Base-by-base conservation (phyloP, 192 early-diverging fungal species). In the Diversispora eburnea region DNA sequence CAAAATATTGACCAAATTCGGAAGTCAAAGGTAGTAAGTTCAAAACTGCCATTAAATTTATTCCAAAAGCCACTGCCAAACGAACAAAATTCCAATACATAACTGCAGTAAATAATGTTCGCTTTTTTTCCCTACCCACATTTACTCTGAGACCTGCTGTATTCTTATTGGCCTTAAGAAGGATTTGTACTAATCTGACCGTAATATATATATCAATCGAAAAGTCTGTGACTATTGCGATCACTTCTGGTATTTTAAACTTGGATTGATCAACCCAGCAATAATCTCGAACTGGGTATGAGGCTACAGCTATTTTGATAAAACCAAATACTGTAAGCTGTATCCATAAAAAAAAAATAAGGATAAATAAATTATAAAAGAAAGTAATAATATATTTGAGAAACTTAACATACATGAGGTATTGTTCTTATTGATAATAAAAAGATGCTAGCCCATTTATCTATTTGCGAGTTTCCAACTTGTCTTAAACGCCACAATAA, bases 401-500 rank as follows among this genome's bases (percentile, higher is more conserved):
- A 12, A 54, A 54, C 12, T 42, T 8, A 45, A 59, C 13, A 6
- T 72, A 72, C 71, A 4, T 46, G 42, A 25, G 48, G 8, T 5
- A 49, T 8, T 20, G 39, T 5, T 39, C 41, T 73, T 5, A 8
- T 4, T n/a, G 58, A 4, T 10, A 61, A 73, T n/a, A 73, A 52
- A 10, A 22, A 41, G 2, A 17, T 4, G 19, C 57, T 39, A 25
- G 49, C 9, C 41, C 41, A 47, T 12, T 15, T 25, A 73, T 73
- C 71, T 9, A 10, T 6, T 41, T 20, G 5, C 15, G 5, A 9
- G 41, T 62, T 13, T 33, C 62, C 45, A 12, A 73, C 12, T 73
- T 73, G 71, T 25, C 45, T 60, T 49, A 73, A 48, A 39, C 71
- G 43, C 57, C 59, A 73, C n/a, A 73, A 39, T 49, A 73, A 62